Evolutionary conservation across 2,329 filamentous ascomycete genomes (phyloP).

Genomic region (Microsporum audouinii): DNA sequence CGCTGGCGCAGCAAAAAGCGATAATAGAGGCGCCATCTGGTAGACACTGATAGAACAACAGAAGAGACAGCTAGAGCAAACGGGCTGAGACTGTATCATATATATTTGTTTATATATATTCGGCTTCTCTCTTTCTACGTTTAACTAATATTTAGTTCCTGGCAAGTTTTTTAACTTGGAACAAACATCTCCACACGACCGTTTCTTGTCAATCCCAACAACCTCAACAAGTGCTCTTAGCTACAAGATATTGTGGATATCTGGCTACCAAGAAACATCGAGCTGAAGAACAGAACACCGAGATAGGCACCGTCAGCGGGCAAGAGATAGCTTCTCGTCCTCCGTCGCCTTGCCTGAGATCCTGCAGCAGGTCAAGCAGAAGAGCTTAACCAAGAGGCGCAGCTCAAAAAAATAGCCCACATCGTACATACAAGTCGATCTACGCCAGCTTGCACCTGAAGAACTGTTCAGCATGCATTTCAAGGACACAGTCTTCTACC

Average conservation of each 20-base stretch:
- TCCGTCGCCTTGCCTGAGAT: background rate
- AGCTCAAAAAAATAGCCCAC: background rate
- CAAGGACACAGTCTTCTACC: slow-evolving; percentile 26
- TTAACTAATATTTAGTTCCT: background rate
- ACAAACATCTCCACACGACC: background rate
- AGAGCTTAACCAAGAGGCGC: background rate
- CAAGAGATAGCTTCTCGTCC: background rate
- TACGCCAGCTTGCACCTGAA: background rate
- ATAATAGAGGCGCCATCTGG: background rate
- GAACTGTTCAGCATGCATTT: slow-evolving; percentile 17
- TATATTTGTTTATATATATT: background rate
- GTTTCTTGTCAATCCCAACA: background rate
- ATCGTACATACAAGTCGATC: background rate
- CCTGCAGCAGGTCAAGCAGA: background rate
- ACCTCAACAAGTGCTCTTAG: background rate
- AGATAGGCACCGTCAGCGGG: background rate
- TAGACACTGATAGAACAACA: background rate
- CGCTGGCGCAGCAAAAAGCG: background rate
- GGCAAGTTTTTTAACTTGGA: background rate
- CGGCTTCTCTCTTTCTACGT: background rate
- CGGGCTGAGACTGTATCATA: background rate
- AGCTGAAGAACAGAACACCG: background rate
- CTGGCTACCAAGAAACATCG: background rate
- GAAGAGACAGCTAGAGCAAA: background rate
- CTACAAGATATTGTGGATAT: background rate